Evolutionary conservation across 2,329 filamentous ascomycete genomes (phyloP), one percentile per base, ranked within the genome.

Genomic region (Pseudogymnoascus sp.): DNA sequence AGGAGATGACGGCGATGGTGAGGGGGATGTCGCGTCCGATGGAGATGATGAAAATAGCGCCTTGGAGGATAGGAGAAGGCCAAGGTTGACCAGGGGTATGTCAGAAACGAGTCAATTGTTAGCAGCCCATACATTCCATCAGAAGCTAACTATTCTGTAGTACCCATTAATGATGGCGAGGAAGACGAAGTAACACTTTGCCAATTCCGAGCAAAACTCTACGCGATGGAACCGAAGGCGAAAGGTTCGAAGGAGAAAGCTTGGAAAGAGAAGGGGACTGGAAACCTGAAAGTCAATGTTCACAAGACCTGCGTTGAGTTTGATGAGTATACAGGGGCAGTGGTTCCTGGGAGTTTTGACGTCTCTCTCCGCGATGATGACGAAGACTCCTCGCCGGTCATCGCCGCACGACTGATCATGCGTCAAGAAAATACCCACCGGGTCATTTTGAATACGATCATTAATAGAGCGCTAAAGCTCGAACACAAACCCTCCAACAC

Each of bases 241-340:
- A 79, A 79, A 35, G 81, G 80, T 50, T 84, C 68, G 4, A 71
- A 84, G 65, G 79, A 84, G 65, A 79, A 79, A 35, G 81, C 80
- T 50, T 97, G 93, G 93, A 93, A 93, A 73, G 93, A 97, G 75
- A 86, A 92, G 59, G 92, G 92, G 11, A 81, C 86, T 3, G 92
- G 92, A 47, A 88, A 87, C 67, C 79, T 96, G 67, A 94, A 94
- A 75, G 81, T 96, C 71, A 96, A 97, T 69, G 86, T 88, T 12
- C 83, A 83, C 2, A 79, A 82, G 65, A 73, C 75, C 30, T 83
- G 79, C 62, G 77, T 83, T 4, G 78, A 81, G 22, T 79, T 82
- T 39, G 79, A 86, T 62, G 79, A 84, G 11, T 65, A 69, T 20
- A 74, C 74, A 16, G 79, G 78, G 3, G 68, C 70, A 8, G 71